Evolutionary conservation across 2,329 filamentous ascomycete genomes (phyloP).

Genomic region (Paracoccidioides brasiliensis): DNA sequence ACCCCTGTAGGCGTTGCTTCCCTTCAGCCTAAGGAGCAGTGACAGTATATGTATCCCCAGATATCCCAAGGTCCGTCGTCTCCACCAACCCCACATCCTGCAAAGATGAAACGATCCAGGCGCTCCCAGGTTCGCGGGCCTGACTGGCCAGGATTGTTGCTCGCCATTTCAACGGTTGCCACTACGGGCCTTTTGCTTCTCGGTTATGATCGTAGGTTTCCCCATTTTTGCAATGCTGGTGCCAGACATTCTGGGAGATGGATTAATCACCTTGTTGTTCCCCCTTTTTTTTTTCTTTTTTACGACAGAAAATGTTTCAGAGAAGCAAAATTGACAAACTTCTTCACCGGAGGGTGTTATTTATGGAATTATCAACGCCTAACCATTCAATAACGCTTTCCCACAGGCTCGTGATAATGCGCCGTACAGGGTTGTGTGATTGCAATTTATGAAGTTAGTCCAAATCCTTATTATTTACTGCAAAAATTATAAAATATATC

Average conservation of each 20-base stretch:
- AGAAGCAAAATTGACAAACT: background rate
- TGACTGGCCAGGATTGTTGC: conserved; percentile 44
- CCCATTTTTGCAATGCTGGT: background rate
- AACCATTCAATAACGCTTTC: conserved; percentile 13
- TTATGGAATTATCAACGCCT: conserved; percentile 15
- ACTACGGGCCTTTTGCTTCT: conserved; percentile 48
- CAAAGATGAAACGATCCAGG: conserved; percentile 4
- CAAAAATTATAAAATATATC: too few species aligned
- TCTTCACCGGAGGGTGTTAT: conserved; percentile 13
- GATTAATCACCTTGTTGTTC: background rate
- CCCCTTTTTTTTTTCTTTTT: conserved; percentile 4
- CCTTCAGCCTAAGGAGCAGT: background rate
- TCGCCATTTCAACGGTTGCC: conserved; percentile 48
- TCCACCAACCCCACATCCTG: background rate
- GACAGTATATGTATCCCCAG: background rate
- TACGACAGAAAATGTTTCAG: background rate
- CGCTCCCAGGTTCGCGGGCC: conserved; percentile 42
- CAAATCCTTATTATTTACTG: too few species aligned
- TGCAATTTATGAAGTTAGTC: conserved; percentile 38
- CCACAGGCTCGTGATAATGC: conserved; percentile 18
- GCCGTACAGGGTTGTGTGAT: conserved; percentile 38
- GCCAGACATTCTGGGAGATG: too few species aligned
- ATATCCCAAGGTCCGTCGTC: background rate
- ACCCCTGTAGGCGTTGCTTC: background rate
- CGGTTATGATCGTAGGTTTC: conserved; percentile 36